These are phyloP conservation scores for Diplodia sapinea DNA, from an alignment of 2,329 filamentous ascomycete species.

Conservation along the genomic window DNA sequence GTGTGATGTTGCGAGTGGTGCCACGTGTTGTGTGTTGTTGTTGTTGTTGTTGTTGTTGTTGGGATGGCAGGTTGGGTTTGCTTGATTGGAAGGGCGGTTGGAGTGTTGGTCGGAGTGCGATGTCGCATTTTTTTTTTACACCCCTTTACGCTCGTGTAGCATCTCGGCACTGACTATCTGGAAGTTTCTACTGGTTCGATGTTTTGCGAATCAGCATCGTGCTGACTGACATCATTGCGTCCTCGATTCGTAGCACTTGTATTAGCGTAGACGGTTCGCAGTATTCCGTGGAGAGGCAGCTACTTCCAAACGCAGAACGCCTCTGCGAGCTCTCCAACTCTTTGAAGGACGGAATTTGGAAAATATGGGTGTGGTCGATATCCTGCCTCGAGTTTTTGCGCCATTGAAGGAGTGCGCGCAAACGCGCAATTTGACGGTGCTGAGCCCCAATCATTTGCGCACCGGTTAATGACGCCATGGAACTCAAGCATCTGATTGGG, in stretches of 20 bases:
- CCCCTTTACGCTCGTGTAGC: no score
- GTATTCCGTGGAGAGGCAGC: no score
- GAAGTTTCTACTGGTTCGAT: no score
- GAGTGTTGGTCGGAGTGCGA: neutral
- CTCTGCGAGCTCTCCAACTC: neutral
- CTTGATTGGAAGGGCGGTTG: neutral
- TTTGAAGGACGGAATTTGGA: neutral
- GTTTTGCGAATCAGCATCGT: no score
- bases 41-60: neutral
- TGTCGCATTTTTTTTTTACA: no score
- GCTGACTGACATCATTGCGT: no score
- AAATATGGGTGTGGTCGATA: neutral
- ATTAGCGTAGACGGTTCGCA: no score
- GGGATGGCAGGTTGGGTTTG: neutral
- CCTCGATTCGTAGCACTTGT: no score
- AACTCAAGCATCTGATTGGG: neutral
- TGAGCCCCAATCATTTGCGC: neutral
- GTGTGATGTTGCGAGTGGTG: neutral
- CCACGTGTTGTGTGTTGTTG: neutral
- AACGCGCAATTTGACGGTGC: neutral
- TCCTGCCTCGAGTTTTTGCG: neutral
- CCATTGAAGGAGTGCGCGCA: neutral
- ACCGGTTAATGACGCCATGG: neutral
- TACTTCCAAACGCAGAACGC: neutral
- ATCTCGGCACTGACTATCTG: no score